Conservation (phyloP, 2,329 filamentous ascomycete genomes). For the Aspergillus sergii region DNA sequence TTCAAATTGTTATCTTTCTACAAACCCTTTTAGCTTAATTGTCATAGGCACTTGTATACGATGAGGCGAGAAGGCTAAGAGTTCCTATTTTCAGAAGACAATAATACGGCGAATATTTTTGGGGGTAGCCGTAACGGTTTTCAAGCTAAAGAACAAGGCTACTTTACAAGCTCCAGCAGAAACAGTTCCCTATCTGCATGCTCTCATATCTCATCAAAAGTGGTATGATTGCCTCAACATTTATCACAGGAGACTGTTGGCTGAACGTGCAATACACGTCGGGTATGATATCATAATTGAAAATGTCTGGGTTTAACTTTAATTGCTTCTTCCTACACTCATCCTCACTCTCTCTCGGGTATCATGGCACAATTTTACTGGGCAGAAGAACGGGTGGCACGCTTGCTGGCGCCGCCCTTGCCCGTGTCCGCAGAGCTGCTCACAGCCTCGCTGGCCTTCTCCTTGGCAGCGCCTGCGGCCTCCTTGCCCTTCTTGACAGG, state of each 20-base stretch:
- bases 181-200: not conserved
- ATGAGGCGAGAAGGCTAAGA: not conserved
- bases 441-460: slow-evolving; percentile 68
- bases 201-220: slow-evolving; percentile 3
- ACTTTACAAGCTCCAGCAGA: not conserved
- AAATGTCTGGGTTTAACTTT: not conserved
- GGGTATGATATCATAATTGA: not conserved
- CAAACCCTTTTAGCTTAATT: not conserved
- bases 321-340: not conserved
- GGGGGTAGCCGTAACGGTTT: not conserved
- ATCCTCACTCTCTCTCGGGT: not conserved
- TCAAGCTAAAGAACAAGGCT: not conserved
- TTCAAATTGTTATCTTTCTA: not conserved
- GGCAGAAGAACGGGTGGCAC: slow-evolving; percentile 52
- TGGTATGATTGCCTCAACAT: not conserved
- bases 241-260: not conserved
- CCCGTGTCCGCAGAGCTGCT: slow-evolving; percentile 70
- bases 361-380: slow-evolving; percentile 29
- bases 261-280: not conserved
- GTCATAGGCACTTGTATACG: not conserved
- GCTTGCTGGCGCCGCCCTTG: slow-evolving; percentile 69
- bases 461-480: slow-evolving; percentile 60
- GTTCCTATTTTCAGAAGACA: not conserved
- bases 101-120: not conserved
- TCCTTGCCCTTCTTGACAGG: slow-evolving; percentile 78